Base-by-base conservation (phyloP, 2,329 filamentous ascomycete genomes). In the Epichloe sibirici region DNA sequence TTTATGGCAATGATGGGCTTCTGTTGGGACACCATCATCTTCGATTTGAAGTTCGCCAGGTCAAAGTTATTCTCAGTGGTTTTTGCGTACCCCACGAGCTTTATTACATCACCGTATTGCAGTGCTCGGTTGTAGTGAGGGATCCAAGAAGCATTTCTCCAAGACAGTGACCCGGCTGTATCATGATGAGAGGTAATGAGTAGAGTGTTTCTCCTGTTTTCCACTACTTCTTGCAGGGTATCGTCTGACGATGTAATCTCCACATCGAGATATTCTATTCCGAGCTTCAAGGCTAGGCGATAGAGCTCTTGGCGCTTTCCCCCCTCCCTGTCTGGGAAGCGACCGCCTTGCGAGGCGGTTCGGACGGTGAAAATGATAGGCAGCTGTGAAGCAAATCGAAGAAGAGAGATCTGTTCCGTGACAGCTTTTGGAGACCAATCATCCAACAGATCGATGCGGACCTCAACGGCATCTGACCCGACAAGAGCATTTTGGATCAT, bases 161-260 rank as follows among this genome's bases (percentile, higher is more conserved):
- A 98, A 2, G 88, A 91, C 17, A 97, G 74, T 23, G 76, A 74
- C 8, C 85, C 85, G 52, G 78, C 71, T 0, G 90, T 88, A 65
- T 98, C 93, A 66, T 98, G 93, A 66, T 98, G 91, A 0, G 93
- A 98, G 8, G 91, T 90, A 61, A 98, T 95, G 63, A 98, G 87
- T 56, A 83, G 85, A 1, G 88, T 89, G 57, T 79, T 76, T 2
- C 85, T 83, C 65, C 88, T 86, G 5, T 68, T 68, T 51, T 84
- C 79, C 0, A 79, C 76, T 4, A 95, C 76, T 13, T 78, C 73
- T 45, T 84, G 78, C 34, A 96, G 76, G 37, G 94, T 74, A n/a
- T 82, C 73, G 49, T 88, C 82, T 0, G 90, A 85, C 67, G 90
- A 85, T 0, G 88, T 86, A 69, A 97, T 86, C 67, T 98, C 93